Evolutionary conservation across 1,284 basidiomycete genomes (phyloP), one percentile per base, ranked within the genome.

Genomic region (Microbotryum intermedium): DNA sequence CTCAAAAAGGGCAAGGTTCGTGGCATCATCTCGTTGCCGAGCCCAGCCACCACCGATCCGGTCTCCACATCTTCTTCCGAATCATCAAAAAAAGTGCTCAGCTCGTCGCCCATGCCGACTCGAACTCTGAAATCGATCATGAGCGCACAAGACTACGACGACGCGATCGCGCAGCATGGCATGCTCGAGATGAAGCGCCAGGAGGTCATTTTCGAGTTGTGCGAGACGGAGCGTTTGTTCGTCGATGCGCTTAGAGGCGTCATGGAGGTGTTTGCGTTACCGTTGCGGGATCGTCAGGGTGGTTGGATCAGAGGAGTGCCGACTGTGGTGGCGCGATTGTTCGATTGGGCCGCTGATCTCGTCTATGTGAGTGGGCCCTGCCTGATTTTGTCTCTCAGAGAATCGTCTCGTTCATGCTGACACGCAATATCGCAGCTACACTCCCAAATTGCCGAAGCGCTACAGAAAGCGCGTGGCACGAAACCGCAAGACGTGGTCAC

Each of bases 271-370:
- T 91, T 90, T 70, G 81, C 88, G 28, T 76, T 83, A 5, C 90
- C 90, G 0, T 78, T 94, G 6, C 83, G 87, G 10, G 72, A 72
- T 0, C 78, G 82, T 3, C 80, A 83, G 66, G 81, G 86, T 56
- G 82, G 77, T 3, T 93, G 90, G 88, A 84, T 93, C 45, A 76
- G 81, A 4, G 90, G 89, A 4, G 75, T 93, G 21, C 88, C 89
- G 0, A 65, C 76, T 0, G 80, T 82, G 34, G 78, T 89, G 9
- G 79, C 83, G 6, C 80, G 83, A 20, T 77, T 91, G 29, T 84
- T 93, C 64, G 88, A 90, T 72, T 87, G 86, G 82, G 76, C 92
- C 51, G 88, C 91, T 68, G 86, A 88, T 65, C 88, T 94, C 62
- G 77, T 85, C 16, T 50, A 52, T 30, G 50, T 51, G 50, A 51